These are phyloP conservation scores for Chalaropsis thielavioides DNA, from an alignment of 2,329 filamentous ascomycete species.

Conservation along the genomic window DNA sequence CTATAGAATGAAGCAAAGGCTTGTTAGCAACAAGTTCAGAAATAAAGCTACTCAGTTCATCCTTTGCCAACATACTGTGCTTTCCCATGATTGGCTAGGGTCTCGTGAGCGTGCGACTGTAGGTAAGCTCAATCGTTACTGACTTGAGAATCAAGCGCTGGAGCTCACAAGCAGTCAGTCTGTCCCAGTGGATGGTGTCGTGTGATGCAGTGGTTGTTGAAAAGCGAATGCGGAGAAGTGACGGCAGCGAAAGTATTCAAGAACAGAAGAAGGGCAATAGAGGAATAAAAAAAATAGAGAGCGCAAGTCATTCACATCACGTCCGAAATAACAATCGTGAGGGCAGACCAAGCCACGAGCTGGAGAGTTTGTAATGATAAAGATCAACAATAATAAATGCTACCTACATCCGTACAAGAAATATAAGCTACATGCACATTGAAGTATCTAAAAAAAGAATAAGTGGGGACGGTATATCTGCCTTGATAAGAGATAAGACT, in stretches of 20 bases:
- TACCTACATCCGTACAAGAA: background rate
- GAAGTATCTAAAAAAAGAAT: slow-evolving; percentile 2
- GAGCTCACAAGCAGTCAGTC: too few species aligned
- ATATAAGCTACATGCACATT: background rate
- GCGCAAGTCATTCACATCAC: background rate
- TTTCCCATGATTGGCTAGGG: slow-evolving; percentile 24
- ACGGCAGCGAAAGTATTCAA: background rate
- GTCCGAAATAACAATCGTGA: background rate
- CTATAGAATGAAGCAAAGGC: slow-evolving; percentile 23
- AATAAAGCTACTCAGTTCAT: background rate
- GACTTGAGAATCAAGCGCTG: too few species aligned
- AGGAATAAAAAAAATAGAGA: too few species aligned
- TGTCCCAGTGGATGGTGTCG: background rate
- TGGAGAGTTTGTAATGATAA: background rate
- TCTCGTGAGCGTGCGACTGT: background rate
- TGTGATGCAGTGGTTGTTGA: background rate
- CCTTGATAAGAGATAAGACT: background rate
- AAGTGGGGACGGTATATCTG: background rate
- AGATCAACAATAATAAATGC: background rate
- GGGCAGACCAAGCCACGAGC: background rate
- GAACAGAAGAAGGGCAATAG: background rate
- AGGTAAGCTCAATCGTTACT: background rate
- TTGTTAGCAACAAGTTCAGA: background rate
- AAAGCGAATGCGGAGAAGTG: background rate
- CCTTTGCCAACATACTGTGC: slow-evolving; percentile 23